Percentiles rank a stretch among this genome's conserved stretches.
phyloP scores from a whole-genome alignment of 2,329 filamentous ascomycete genomes.

The Calonectria pseudoreteaudii region DNA sequence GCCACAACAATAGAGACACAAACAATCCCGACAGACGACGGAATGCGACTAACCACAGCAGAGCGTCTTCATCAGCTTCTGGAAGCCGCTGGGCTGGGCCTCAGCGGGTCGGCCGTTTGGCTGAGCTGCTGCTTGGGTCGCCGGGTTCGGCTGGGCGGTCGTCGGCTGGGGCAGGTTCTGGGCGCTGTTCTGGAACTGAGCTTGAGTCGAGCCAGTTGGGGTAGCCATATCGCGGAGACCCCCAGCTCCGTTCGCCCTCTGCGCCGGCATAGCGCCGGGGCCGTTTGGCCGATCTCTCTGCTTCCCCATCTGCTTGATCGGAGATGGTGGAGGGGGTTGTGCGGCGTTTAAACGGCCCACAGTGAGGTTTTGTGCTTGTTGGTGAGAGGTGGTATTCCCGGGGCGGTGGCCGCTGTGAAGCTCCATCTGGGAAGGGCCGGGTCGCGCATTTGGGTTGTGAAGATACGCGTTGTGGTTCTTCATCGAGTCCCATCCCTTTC shows the following conservation, averaged over 20 bases:
- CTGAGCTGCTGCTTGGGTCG: slow-evolving; percentile 63
- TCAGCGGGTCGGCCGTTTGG: slow-evolving; percentile 71
- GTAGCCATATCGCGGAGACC: slow-evolving; percentile 82
- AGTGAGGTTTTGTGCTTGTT: slow-evolving; percentile 75
- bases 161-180: slow-evolving; percentile 82
- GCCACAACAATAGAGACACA: slow-evolving; percentile 45
- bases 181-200: slow-evolving; percentile 96
- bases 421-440: slow-evolving; percentile 87
- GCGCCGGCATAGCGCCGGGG: slow-evolving; percentile 77
- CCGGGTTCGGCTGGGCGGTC: slow-evolving; percentile 70
- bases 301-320: slow-evolving; percentile 84
- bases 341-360: slow-evolving; percentile 93
- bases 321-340: slow-evolving; percentile 89
- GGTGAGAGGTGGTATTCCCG: slow-evolving; percentile 73
- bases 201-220: slow-evolving; percentile 90
- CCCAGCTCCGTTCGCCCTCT: slow-evolving; percentile 81
- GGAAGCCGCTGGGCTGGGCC: slow-evolving; percentile 82
- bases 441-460: slow-evolving; percentile 82
- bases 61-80: slow-evolving; percentile 92
- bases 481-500: slow-evolving; percentile 85
- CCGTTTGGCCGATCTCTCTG: slow-evolving; percentile 81
- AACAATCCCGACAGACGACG: slow-evolving; percentile 43
- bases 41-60: slow-evolving; percentile 79
- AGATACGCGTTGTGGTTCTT: slow-evolving; percentile 76
- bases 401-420: slow-evolving; percentile 79